Percentiles rank a stretch among this genome's conserved stretches.
phyloP scores from a whole-genome alignment of 208 protist genomes.

The Leishmania turanica region DNA sequence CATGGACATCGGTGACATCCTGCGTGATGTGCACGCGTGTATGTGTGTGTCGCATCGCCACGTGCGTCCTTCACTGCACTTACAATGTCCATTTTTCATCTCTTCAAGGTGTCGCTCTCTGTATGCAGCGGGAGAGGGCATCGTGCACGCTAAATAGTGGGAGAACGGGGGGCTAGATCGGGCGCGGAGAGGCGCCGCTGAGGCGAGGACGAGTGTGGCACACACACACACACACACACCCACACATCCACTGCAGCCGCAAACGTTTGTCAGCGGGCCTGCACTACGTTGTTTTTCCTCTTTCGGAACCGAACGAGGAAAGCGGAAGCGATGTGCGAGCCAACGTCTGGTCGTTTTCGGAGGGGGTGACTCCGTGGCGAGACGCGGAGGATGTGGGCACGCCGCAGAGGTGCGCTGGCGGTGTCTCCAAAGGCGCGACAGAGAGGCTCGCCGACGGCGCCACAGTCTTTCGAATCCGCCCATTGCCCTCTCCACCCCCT shows the following conservation, averaged over 20 bases:
- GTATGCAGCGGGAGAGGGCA: not conserved
- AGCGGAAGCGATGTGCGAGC: not conserved
- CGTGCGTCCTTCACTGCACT: not conserved
- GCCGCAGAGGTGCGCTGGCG: conserved; percentile 37
- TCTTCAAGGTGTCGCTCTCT: not conserved
- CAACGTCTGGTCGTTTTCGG: not conserved
- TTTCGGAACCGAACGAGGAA: not conserved
- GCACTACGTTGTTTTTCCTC: not conserved
- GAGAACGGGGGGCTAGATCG: not conserved
- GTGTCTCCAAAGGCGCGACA: conserved; percentile 7
- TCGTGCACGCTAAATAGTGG: not conserved
- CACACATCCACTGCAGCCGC: not conserved
- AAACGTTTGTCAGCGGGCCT: not conserved
- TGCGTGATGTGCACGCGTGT: not conserved
- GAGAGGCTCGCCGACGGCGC: not conserved
- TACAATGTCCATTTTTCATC: not conserved
- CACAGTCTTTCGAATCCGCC: not conserved
- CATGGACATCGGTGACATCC: not conserved
- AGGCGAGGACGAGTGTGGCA: not conserved
- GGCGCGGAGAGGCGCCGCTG: not conserved
- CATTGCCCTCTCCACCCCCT: not conserved
- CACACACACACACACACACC: no score
- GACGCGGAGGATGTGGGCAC: conserved; percentile 11
- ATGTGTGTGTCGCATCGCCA: not conserved
- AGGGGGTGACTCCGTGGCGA: not conserved